A percentile compares a stretch with the other conserved stretches of the same genome.
Evolutionary conservation across 176 grass and related monocot species (phyloP).

Genomic region (Tillandsia fasciculata): DNA sequence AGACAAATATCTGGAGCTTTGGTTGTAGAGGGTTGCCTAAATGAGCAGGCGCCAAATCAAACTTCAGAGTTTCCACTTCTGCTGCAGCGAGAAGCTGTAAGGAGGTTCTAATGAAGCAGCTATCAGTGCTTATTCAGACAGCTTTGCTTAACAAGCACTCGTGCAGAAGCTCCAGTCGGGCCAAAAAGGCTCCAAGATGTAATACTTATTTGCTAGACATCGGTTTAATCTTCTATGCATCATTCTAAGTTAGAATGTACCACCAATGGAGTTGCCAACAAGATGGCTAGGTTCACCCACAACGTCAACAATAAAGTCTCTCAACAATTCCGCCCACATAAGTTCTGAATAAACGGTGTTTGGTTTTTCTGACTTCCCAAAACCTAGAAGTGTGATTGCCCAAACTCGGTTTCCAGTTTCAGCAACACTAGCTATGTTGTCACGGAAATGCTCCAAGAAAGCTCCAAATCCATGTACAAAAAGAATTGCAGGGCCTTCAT

Average conservation of each 20-base stretch:
- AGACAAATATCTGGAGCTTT: too few species aligned
- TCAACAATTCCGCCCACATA: slow-evolving; percentile 82
- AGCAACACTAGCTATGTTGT: slow-evolving; percentile 60
- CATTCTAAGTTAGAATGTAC: slow-evolving; percentile 32
- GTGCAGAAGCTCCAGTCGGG: background rate
- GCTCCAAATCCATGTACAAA: slow-evolving; percentile 95
- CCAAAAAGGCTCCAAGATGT: background rate
- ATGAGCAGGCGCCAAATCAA: too few species aligned
- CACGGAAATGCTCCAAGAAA: slow-evolving; percentile 86
- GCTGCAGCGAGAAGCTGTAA: too few species aligned
- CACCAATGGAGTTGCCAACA: slow-evolving; percentile 95
- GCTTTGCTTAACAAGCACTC: too few species aligned
- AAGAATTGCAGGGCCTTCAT: slow-evolving; percentile 67
- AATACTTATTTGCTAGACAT: background rate
- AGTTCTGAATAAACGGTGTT: slow-evolving; percentile 69
- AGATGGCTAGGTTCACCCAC: slow-evolving; percentile 71
- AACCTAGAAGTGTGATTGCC: slow-evolving; percentile 85
- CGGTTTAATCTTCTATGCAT: background rate
- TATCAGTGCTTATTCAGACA: too few species aligned
- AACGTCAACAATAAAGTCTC: slow-evolving; percentile 76
- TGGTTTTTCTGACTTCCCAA: slow-evolving; percentile 89
- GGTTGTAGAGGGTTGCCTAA: too few species aligned
- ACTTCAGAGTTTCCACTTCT: too few species aligned
- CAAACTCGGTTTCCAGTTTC: slow-evolving; percentile 64
- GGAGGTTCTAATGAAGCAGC: too few species aligned